phyloP scores from a whole-genome alignment of 495 filamentous ascomycete species.

The Podospora bellae-mahoneyi region DNA sequence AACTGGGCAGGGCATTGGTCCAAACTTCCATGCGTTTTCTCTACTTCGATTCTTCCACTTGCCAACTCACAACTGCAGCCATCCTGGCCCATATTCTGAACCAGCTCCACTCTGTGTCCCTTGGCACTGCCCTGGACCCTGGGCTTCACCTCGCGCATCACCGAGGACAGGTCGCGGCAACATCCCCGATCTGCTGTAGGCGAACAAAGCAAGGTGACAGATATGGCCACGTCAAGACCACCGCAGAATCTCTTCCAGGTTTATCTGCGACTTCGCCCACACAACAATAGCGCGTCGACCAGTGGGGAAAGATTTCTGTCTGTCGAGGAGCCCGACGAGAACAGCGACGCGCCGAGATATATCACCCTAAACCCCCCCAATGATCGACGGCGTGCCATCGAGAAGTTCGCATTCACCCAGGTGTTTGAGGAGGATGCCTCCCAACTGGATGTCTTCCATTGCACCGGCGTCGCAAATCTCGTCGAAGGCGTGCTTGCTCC shows the following conservation, averaged over 20 bases:
- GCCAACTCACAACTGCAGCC: conserved; percentile 5
- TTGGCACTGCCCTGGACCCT: background rate
- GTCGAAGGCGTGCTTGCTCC: conserved; percentile 73
- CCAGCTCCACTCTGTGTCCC: background rate
- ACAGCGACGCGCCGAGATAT: conserved; percentile 61
- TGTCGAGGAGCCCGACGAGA: conserved; percentile 60
- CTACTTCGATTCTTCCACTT: conserved; percentile 5
- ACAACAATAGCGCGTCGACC: conserved; percentile 32
- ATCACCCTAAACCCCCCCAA: conserved; percentile 84
- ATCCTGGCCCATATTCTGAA: background rate
- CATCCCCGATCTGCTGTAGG: background rate
- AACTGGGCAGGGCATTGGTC: background rate
- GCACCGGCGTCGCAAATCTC: conserved; percentile 68
- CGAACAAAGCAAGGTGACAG: background rate
- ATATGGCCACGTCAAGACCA: conserved; percentile 30
- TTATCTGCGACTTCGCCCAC: conserved; percentile 82
- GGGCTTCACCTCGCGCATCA: background rate
- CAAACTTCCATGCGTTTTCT: conserved; percentile 5
- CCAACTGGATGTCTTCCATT: conserved; percentile 85
- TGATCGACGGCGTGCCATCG: conserved; percentile 79
- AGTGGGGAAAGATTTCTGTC: conserved; percentile 67
- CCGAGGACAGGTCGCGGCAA: background rate
- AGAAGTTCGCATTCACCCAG: conserved; percentile 90
- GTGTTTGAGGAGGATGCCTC: conserved; percentile 84
- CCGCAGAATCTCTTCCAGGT: conserved; percentile 74